A percentile compares a stretch with the other conserved stretches of the same genome.
phyloP scores from a whole-genome alignment of 768 basidiomycete species.

The Phanerochaete sordida region DNA sequence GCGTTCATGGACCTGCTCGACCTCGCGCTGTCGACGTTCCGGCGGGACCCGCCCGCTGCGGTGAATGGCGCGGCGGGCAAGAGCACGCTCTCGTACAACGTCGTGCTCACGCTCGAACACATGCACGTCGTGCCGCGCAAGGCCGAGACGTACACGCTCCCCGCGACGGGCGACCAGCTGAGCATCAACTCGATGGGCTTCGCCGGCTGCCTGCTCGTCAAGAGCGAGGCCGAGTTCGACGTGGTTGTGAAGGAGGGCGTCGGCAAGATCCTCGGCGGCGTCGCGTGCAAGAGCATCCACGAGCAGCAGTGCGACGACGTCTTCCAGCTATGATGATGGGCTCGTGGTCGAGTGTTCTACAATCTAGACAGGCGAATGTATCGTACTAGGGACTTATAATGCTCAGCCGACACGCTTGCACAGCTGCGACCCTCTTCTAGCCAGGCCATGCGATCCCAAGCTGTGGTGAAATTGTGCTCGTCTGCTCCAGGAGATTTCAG shows the following conservation, averaged over 20 bases:
- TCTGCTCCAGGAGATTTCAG: no score
- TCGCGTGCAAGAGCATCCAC: slow-evolving; percentile 65
- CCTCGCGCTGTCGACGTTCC: slow-evolving; percentile 68
- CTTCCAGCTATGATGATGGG: background rate
- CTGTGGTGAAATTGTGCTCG: no score
- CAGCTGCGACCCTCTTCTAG: no score
- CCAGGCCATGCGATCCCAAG: no score
- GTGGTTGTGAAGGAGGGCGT: slow-evolving; percentile 63
- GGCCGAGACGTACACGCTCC: slow-evolving; percentile 52
- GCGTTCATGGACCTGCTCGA: slow-evolving; percentile 76
- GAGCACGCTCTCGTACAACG: slow-evolving; percentile 61
- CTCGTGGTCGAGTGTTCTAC: background rate
- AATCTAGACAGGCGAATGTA: background rate
- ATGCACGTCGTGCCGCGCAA: slow-evolving; percentile 82
- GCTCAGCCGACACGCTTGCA: no score
- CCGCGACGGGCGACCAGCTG: slow-evolving; percentile 52
- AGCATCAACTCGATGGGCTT: slow-evolving; percentile 87
- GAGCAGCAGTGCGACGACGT: slow-evolving; percentile 42
- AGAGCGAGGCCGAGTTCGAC: slow-evolving; percentile 73
- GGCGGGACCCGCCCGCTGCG: slow-evolving; percentile 47
- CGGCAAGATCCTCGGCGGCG: slow-evolving; percentile 56
- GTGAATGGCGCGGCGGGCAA: background rate
- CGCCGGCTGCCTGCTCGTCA: slow-evolving; percentile 86
- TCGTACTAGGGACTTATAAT: background rate
- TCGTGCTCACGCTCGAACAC: slow-evolving; percentile 77